These are phyloP conservation scores for Zygotorulaspora danielsina DNA, from an alignment of 805 yeast species.

Conservation along the genomic window DNA sequence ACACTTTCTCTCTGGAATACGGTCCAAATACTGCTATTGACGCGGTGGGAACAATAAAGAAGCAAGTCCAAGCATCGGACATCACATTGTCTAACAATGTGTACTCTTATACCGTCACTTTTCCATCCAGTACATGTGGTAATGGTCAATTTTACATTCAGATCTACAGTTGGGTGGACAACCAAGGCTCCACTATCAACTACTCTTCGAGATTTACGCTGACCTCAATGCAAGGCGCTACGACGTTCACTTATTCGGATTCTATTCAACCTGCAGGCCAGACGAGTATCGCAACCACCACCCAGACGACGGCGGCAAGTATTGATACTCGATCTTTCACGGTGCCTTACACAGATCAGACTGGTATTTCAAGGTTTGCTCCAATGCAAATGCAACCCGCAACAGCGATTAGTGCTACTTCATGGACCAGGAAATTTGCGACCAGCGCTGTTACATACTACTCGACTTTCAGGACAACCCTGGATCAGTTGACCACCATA, in stretches of 20 bases:
- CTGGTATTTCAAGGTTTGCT: conserved; percentile 75
- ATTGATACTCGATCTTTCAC: conserved; percentile 51
- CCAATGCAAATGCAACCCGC: conserved; percentile 94
- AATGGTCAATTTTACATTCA: conserved; percentile 74
- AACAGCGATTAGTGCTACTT: conserved; percentile 55
- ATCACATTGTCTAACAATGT: conserved; percentile 27
- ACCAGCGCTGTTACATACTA: conserved; percentile 65
- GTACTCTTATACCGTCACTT: conserved; percentile 39
- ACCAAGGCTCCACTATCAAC: conserved; percentile 50
- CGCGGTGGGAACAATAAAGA: conserved; percentile 36
- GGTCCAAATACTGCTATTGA: conserved; percentile 54
- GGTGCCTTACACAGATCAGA: conserved; percentile 71
- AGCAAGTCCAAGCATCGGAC: conserved; percentile 29
- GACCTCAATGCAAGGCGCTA: conserved; percentile 67
- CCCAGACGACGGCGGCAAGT: conserved; percentile 41
- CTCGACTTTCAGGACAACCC: conserved; percentile 38
- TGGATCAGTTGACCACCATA: conserved; percentile 52
- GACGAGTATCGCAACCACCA: conserved; percentile 31
- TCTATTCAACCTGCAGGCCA: conserved; percentile 43
- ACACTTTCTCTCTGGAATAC: conserved; percentile 59
- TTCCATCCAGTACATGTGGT: conserved; percentile 46
- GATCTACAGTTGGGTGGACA: conserved; percentile 43
- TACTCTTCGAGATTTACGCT: conserved; percentile 65
- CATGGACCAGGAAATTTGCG: conserved; percentile 63
- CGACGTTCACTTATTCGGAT: conserved; percentile 46